Percentiles rank a stretch among this genome's conserved stretches.
Evolutionary conservation across 805 yeast species (phyloP).

Genomic region (Citeromyces matritensis): DNA sequence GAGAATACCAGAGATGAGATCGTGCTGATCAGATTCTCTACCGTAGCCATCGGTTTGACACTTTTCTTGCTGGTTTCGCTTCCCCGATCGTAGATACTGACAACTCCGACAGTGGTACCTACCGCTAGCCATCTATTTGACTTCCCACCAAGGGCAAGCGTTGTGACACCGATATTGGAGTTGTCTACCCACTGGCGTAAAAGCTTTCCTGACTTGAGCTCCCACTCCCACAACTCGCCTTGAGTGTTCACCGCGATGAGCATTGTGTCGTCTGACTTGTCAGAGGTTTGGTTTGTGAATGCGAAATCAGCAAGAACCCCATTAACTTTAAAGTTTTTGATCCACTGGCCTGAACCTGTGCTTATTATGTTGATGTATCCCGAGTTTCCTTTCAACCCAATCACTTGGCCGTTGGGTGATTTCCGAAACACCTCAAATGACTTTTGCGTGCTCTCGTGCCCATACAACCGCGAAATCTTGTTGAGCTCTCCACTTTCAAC

Average conservation of each 20-base stretch:
- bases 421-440: constrained; percentile 78
- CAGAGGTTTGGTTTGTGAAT: constrained; percentile 27
- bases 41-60: constrained; percentile 40
- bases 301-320: constrained; percentile 76
- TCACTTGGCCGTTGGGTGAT: constrained; percentile 55
- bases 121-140: constrained; percentile 73
- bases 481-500: constrained; percentile 46
- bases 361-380: constrained; percentile 86
- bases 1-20: constrained; percentile 63
- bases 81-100: constrained; percentile 62
- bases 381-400: constrained; percentile 68
- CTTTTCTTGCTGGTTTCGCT: constrained; percentile 6
- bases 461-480: constrained; percentile 79
- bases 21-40: constrained; percentile 73
- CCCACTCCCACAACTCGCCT: constrained; percentile 89
- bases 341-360: constrained; percentile 73
- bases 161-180: constrained; percentile 75
- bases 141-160: constrained; percentile 55
- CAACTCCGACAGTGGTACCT: constrained; percentile 83
- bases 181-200: constrained; percentile 70
- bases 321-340: constrained; percentile 77
- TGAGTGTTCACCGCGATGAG: constrained; percentile 48
- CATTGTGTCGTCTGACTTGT: constrained; percentile 20
- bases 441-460: constrained; percentile 74
- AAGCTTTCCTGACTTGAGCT: constrained; percentile 31